Evolutionary conservation across 2,329 filamentous ascomycete genomes (phyloP).

Genomic region (Phyllosticta citribraziliensis): DNA sequence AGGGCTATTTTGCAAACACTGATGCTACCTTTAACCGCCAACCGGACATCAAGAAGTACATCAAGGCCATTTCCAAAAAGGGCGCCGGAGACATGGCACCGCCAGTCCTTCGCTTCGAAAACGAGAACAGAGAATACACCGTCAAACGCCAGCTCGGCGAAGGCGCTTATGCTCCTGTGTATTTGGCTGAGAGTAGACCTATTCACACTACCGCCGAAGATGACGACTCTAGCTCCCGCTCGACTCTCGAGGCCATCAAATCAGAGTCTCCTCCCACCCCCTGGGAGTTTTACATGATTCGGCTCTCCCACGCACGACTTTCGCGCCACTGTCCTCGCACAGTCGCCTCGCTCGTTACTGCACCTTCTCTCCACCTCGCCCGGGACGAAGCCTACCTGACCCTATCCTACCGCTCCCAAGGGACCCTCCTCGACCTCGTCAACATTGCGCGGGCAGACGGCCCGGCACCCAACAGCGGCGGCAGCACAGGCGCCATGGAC

Average conservation of each 20-base stretch:
- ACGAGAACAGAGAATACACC: conserved; percentile 58
- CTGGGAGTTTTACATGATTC: conserved; percentile 97
- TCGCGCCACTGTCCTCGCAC: conserved; percentile 52
- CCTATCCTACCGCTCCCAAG: conserved; percentile 78
- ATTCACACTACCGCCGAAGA: conserved; percentile 39
- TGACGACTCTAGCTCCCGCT: conserved; percentile 39
- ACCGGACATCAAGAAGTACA: conserved; percentile 70
- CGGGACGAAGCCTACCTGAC: conserved; percentile 82
- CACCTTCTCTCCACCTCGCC: conserved; percentile 87
- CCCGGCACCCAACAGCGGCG: conserved; percentile 26
- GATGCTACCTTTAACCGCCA: conserved; percentile 55
- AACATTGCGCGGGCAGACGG: conserved; percentile 68
- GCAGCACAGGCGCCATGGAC: conserved; percentile 59
- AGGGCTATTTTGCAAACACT: conserved; percentile 69
- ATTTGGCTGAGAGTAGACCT: conserved; percentile 71
- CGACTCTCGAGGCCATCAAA: conserved; percentile 73
- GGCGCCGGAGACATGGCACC: conserved; percentile 52
- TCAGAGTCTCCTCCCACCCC: conserved; percentile 80
- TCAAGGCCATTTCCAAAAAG: conserved; percentile 55
- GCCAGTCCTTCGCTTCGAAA: conserved; percentile 59
- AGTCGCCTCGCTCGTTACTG: conserved; percentile 66
- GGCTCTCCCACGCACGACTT: conserved; percentile 66
- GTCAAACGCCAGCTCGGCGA: conserved; percentile 80
- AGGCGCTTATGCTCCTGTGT: conserved; percentile 91
- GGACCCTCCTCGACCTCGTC: conserved; percentile 88